phyloP scores from a whole-genome alignment of 2,329 filamentous ascomycete genomes.

The Pestalotiopsis sp. region DNA sequence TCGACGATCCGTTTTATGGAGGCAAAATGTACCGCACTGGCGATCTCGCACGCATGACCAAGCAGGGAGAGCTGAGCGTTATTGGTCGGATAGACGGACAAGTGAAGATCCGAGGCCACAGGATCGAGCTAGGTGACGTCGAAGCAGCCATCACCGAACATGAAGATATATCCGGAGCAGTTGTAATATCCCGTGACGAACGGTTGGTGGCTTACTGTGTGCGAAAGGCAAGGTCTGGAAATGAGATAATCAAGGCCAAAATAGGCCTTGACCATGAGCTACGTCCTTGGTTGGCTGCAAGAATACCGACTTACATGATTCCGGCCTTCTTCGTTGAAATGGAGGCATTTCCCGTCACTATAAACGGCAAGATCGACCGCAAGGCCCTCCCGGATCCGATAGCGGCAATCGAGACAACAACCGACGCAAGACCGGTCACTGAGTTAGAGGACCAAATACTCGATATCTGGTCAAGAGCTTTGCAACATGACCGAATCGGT shows the following conservation, averaged over 20 bases:
- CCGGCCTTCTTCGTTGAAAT: slow-evolving; percentile 31
- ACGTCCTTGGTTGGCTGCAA: slow-evolving; percentile 27
- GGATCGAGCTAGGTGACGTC: slow-evolving; percentile 33
- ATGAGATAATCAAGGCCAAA: background rate
- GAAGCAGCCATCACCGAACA: slow-evolving; percentile 26
- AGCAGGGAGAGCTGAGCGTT: slow-evolving; percentile 21
- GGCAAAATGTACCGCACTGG: slow-evolving; percentile 30
- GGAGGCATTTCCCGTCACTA: slow-evolving; percentile 26
- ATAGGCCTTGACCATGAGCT: slow-evolving; percentile 18
- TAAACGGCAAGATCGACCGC: slow-evolving; percentile 30
- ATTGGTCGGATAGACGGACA: slow-evolving; percentile 28
- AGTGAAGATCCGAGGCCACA: slow-evolving; percentile 32
- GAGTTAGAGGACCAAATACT: slow-evolving; percentile 26
- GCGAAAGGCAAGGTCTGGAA: slow-evolving; percentile 6
- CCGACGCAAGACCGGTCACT: slow-evolving; percentile 14
- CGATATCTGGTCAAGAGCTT: slow-evolving; percentile 26
- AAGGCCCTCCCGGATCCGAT: slow-evolving; percentile 28
- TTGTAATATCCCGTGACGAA: slow-evolving; percentile 28
- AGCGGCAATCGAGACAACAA: slow-evolving; percentile 6
- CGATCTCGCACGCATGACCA: slow-evolving; percentile 24
- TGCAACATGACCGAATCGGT: slow-evolving; percentile 26
- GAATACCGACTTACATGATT: slow-evolving; percentile 30
- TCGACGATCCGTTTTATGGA: slow-evolving; percentile 24
- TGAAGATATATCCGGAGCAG: slow-evolving; percentile 25
- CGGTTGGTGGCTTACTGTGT: slow-evolving; percentile 33